Conservation (phyloP, 1,139 yeast species). For the Meyerozyma athensensis region DNA sequence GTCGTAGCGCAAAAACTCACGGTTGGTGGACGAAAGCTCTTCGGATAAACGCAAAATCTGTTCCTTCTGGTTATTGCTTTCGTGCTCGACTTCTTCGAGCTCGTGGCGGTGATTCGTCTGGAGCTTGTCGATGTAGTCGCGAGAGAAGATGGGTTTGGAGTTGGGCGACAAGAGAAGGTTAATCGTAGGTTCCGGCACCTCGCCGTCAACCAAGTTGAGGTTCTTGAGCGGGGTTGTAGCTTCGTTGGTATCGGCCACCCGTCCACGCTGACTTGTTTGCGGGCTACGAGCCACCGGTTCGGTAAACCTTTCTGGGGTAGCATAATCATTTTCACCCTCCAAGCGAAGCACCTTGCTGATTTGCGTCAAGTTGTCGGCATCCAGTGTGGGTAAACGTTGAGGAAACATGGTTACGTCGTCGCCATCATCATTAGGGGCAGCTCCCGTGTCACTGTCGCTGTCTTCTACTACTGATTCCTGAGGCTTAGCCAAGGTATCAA, state of each 20-base stretch:
- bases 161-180: constrained; percentile 32
- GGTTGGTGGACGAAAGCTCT: constrained; percentile 17
- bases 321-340: constrained; percentile 17
- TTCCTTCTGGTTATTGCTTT: constrained; percentile 8
- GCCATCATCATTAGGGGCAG: constrained; percentile 17
- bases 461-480: constrained; percentile 25
- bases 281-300: constrained; percentile 43
- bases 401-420: constrained; percentile 6
- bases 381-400: not conserved
- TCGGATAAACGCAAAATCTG: constrained; percentile 18
- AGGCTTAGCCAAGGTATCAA: no score
- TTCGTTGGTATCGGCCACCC: constrained; percentile 20
- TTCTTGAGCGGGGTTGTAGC: constrained; percentile 23
- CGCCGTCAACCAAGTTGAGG: constrained; percentile 11
- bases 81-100: constrained; percentile 9
- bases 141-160: constrained; percentile 34
- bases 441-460: constrained; percentile 23
- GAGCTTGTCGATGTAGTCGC: constrained; percentile 26
- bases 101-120: constrained; percentile 21
- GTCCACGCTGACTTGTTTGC: constrained; percentile 29
- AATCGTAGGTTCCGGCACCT: constrained; percentile 24
- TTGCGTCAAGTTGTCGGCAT: constrained; percentile 17
- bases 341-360: constrained; percentile 17
- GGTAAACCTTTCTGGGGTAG: constrained; percentile 40
- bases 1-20: constrained; percentile 18